Conservation (phyloP, 495 filamentous ascomycete species). For the Hapsidospora chrysogenum region DNA sequence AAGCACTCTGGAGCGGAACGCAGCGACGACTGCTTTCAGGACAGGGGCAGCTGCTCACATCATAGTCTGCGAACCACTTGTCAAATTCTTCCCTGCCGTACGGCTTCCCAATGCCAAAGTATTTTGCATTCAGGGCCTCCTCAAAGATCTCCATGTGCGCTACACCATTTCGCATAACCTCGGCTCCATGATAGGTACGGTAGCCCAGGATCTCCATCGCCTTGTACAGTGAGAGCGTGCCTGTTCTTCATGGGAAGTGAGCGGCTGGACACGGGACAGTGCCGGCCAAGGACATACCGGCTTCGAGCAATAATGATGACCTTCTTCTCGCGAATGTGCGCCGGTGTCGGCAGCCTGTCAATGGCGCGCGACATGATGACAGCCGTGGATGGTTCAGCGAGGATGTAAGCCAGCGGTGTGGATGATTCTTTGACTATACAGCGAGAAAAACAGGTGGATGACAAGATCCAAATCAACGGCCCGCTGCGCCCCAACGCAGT, state of each 20-base stretch:
- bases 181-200: conserved; percentile 8
- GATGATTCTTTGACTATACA: neutral
- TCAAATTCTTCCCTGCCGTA: conserved; percentile 9
- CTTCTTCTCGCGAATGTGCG: conserved; percentile 8
- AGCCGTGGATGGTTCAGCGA: neutral
- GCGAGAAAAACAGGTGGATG: neutral
- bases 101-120: conserved; percentile 5
- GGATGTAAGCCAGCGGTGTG: too few species aligned
- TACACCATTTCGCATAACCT: conserved; percentile 4
- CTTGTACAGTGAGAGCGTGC: conserved; percentile 8
- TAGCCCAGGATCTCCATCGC: conserved; percentile 10
- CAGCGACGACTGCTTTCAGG: neutral
- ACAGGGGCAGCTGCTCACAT: conserved; percentile 12
- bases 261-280: neutral
- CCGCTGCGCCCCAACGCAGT: too few species aligned
- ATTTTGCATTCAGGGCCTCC: conserved; percentile 7
- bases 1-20: neutral
- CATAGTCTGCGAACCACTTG: conserved; percentile 11
- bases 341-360: conserved; percentile 8
- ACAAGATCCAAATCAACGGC: too few species aligned
- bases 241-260: too few species aligned
- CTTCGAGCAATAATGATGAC: conserved; percentile 9
- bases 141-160: conserved; percentile 5
- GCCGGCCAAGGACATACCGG: conserved; percentile 5
- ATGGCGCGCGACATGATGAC: conserved; percentile 8